phyloP scores from a whole-genome alignment of 805 yeast species.

The Metschnikowia matae region DNA sequence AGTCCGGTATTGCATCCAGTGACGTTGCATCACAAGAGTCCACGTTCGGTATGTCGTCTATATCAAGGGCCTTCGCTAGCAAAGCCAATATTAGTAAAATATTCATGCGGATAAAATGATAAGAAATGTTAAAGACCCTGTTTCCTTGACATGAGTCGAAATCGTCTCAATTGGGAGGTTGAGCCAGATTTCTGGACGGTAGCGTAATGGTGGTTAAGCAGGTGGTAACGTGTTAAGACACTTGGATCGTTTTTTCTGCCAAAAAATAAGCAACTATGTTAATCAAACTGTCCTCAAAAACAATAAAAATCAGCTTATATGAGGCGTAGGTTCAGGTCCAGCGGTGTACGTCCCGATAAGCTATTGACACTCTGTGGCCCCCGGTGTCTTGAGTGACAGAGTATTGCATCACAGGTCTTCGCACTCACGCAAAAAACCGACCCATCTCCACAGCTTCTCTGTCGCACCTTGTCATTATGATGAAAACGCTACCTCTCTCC shows the following conservation, averaged over 20 bases:
- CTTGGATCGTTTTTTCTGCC: not conserved
- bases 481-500: constrained; percentile 37
- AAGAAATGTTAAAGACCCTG: no score
- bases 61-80: not conserved
- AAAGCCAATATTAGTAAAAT: not conserved
- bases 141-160: no score
- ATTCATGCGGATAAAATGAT: not conserved
- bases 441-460: not conserved
- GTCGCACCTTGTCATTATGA: constrained; percentile 14
- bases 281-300: not conserved
- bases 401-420: not conserved
- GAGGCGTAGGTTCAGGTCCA: not conserved
- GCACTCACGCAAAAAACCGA: constrained; percentile 3
- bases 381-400: not conserved
- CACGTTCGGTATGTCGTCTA: not conserved
- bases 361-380: not conserved
- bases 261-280: not conserved
- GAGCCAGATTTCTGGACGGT: no score
- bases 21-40: not conserved
- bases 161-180: no score
- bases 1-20: not conserved
- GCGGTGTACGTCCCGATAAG: not conserved
- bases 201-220: not conserved
- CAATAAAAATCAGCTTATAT: not conserved
- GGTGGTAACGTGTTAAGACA: not conserved